Percentiles rank a stretch among this genome's conserved stretches.
phyloP scores from a whole-genome alignment of 306 rosid genomes.

The Echinosophora koreensis region DNA sequence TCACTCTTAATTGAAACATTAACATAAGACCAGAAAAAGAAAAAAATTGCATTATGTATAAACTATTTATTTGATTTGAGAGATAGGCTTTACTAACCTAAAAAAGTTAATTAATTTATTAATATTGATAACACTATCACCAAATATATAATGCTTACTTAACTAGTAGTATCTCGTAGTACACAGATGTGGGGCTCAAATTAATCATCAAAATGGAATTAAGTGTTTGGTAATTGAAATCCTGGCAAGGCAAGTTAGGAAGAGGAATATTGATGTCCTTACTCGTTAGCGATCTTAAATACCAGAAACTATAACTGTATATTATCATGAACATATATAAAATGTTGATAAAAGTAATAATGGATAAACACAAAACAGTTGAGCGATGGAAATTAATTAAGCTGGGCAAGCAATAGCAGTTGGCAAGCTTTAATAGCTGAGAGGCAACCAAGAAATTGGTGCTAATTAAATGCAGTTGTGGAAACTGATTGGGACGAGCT shows the following conservation, averaged over 20 bases:
- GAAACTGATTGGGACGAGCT: slow-evolving; percentile 18
- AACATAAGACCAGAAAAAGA: background rate
- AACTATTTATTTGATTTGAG: background rate
- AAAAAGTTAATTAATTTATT: too few species aligned
- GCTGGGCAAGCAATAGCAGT: slow-evolving; percentile 39
- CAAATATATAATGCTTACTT: background rate
- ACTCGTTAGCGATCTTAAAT: slow-evolving; percentile 4
- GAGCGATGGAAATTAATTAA: slow-evolving; percentile 32
- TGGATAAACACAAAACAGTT: slow-evolving; percentile 34
- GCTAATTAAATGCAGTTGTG: slow-evolving; percentile 46
- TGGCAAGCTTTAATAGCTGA: slow-evolving; percentile 43
- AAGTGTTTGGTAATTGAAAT: slow-evolving; percentile 4
- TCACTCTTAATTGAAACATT: background rate
- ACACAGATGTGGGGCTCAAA: background rate
- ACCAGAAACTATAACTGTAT: too few species aligned
- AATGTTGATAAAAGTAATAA: background rate
- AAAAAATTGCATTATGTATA: background rate
- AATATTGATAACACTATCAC: background rate
- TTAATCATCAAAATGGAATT: slow-evolving; percentile 5
- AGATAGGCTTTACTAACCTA: background rate
- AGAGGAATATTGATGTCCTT: slow-evolving; percentile 27
- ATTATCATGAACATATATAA: background rate
- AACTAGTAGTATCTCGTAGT: background rate
- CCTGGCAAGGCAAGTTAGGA: slow-evolving; percentile 1
- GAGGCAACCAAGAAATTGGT: slow-evolving; percentile 42